Conservation (phyloP, 148 eudicot genomes). For the Vaccinium vitisidaea region DNA sequence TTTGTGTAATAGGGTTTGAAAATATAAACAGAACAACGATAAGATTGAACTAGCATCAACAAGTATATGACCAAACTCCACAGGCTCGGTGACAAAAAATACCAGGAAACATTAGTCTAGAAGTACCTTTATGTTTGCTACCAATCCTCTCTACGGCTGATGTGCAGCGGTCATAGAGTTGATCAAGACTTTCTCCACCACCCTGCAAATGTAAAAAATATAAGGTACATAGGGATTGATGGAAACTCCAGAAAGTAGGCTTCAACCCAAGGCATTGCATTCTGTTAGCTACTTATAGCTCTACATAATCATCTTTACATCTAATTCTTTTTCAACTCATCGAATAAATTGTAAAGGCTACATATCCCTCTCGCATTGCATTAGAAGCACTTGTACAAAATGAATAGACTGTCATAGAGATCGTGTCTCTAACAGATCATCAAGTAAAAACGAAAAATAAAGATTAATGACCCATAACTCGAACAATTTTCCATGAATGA, state of each 20-base stretch:
- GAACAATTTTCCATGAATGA: neutral
- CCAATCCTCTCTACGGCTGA: slow-evolving; percentile 60
- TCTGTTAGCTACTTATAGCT: neutral
- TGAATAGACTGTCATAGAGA: neutral
- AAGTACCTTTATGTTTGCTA: slow-evolving; percentile 63
- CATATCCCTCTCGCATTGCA: neutral
- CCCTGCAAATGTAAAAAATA: slow-evolving; percentile 50
- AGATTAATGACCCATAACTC: neutral
- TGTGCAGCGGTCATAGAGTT: slow-evolving; percentile 73
- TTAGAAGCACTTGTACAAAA: neutral
- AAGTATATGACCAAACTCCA: neutral
- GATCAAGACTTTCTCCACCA: slow-evolving; percentile 92
- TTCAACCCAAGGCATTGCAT: neutral
- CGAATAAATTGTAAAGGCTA: neutral
- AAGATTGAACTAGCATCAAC: slow-evolving; percentile 2
- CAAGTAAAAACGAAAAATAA: neutral
- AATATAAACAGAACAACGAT: neutral
- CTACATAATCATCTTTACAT: neutral
- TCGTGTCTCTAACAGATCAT: neutral
- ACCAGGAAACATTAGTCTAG: neutral
- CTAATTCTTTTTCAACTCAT: neutral
- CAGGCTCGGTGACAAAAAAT: neutral
- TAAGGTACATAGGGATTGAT: neutral
- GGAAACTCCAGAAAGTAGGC: neutral
- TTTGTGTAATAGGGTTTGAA: neutral